Evolutionary conservation across 164 flowering plant genomes (phyloP).

Genomic region (Houttuynia cordata): DNA sequence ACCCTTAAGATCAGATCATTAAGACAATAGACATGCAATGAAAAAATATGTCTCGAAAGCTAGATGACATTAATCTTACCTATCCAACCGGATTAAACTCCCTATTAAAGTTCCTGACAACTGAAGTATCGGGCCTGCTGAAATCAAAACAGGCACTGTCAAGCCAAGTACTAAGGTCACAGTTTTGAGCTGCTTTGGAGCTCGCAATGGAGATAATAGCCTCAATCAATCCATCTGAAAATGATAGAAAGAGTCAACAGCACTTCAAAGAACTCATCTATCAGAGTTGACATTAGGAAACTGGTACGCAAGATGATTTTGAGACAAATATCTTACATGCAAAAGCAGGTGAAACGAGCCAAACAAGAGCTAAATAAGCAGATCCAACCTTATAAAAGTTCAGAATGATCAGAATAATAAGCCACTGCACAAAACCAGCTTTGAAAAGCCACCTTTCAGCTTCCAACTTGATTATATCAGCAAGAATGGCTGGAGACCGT

Average conservation of each 20-base stretch:
- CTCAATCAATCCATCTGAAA: conserved; percentile 89
- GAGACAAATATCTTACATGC: conserved; percentile 52
- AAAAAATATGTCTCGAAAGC: background rate
- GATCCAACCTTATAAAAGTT: conserved; percentile 66
- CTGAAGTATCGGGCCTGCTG: conserved; percentile 60
- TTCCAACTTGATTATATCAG: conserved; percentile 51
- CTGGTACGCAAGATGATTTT: background rate
- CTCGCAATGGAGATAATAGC: conserved; percentile 71
- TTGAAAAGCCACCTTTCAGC: conserved; percentile 94
- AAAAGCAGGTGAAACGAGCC: conserved; percentile 85
- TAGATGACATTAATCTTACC: conserved; percentile 27
- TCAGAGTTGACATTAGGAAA: background rate
- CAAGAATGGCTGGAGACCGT: conserved; percentile 24
- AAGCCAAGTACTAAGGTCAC: conserved; percentile 60
- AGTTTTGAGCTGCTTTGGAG: conserved; percentile 78
- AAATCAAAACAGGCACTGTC: conserved; percentile 47
- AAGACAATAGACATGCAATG: background rate
- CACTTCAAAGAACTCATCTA: background rate
- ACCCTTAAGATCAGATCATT: background rate
- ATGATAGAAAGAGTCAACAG: background rate
- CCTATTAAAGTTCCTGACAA: conserved; percentile 46
- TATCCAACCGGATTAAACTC: conserved; percentile 52
- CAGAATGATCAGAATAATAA: conserved; percentile 52
- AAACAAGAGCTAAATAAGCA: conserved; percentile 72
- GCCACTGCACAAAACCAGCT: conserved; percentile 84